Conservation (phyloP, 2,329 filamentous ascomycete species). For the Immersiporthe knoxdaviesiana region DNA sequence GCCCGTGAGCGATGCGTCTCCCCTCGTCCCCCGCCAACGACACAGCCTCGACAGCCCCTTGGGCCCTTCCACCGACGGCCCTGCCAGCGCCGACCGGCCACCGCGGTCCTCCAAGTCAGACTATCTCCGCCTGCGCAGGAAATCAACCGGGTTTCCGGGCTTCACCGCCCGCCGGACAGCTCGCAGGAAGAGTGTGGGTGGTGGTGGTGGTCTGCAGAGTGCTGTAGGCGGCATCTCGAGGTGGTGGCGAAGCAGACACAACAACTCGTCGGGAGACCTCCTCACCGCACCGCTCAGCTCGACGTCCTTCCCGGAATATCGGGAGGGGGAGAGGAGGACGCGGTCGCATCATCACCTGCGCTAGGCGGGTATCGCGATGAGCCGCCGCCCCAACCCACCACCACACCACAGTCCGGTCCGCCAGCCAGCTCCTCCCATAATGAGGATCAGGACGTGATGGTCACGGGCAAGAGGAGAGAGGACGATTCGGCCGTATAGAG, state of each 20-base stretch:
- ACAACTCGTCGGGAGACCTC: conserved; percentile 19
- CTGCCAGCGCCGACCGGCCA: conserved; percentile 16
- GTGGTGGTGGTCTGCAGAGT: conserved; percentile 50
- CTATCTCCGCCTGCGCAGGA: conserved; percentile 51
- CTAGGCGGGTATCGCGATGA: conserved; percentile 16
- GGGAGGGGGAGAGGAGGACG: conserved; percentile 28
- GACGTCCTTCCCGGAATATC: conserved; percentile 27
- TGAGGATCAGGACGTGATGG: conserved; percentile 2
- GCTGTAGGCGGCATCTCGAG: conserved; percentile 56
- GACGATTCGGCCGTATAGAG: conserved; percentile 30
- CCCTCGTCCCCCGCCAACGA: conserved; percentile 42
- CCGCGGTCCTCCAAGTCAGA: conserved; percentile 21
- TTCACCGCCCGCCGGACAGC: conserved; percentile 57
- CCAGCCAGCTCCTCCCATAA: background rate
- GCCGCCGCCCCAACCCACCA: background rate
- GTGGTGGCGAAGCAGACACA: conserved; percentile 51
- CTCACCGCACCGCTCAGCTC: conserved; percentile 14
- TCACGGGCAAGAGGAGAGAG: conserved; percentile 22
- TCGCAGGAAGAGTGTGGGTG: conserved; percentile 40
- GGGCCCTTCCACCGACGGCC: conserved; percentile 8
- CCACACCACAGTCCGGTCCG: conserved; percentile 1
- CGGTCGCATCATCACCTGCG: conserved; percentile 10
- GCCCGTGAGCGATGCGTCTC: conserved; percentile 43
- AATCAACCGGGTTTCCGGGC: conserved; percentile 65
- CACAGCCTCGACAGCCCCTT: conserved; percentile 38